Conservation (phyloP, 148 eudicot species). For the Tetragonia tetragonoides region DNA sequence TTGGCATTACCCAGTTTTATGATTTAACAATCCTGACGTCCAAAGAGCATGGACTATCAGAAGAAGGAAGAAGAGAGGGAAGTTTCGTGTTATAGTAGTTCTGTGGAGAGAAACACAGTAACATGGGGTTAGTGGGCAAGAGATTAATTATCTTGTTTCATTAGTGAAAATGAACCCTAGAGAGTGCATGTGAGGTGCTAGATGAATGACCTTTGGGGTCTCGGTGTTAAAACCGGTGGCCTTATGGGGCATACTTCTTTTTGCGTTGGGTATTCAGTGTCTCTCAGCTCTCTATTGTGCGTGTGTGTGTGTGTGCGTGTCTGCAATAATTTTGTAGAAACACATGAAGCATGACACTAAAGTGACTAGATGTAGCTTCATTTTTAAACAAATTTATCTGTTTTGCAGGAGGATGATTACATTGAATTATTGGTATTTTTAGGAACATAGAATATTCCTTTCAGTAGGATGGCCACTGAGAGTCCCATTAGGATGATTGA, state of each 20-base stretch:
- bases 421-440: slow-evolving; percentile 22
- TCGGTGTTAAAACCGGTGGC: background rate
- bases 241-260: background rate
- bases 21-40: background rate
- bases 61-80: background rate
- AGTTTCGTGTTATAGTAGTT: background rate
- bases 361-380: background rate
- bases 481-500: slow-evolving; percentile 74
- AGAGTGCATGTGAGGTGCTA: background rate
- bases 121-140: background rate
- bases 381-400: slow-evolving; percentile 18
- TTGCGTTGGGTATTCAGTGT: background rate
- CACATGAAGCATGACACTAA: slow-evolving; percentile 5
- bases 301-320: background rate
- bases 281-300: background rate
- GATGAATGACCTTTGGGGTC: background rate
- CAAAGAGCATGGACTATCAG: background rate
- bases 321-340: background rate
- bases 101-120: background rate
- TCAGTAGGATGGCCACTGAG: slow-evolving; percentile 72
- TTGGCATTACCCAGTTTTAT: background rate
- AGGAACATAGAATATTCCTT: slow-evolving; percentile 17
- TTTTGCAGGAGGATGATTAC: slow-evolving; percentile 27
- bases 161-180: background rate
- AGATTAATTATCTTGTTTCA: background rate